A percentile compares a stretch with the other conserved stretches of the same genome.
Conservation (phyloP, 2,329 filamentous ascomycete species). For the Colletotrichum viniferum region DNA sequence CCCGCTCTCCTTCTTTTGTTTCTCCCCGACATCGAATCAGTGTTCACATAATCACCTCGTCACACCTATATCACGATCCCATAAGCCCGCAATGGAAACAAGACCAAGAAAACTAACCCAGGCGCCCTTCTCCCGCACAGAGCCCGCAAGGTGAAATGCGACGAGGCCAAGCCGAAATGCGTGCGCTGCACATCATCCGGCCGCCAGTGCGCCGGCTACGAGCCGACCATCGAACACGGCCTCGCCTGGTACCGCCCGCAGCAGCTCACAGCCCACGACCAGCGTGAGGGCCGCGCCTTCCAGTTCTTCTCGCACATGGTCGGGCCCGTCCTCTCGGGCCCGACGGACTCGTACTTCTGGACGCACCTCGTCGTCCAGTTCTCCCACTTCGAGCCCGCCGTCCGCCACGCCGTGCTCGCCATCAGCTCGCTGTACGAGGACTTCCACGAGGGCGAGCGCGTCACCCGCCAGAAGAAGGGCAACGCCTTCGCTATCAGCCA, state of each 20-base stretch:
- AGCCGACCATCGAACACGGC: slow-evolving; percentile 2
- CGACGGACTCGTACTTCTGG: slow-evolving; percentile 41
- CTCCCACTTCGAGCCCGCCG: slow-evolving; percentile 46
- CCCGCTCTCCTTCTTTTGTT: neutral
- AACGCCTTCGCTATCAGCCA: slow-evolving; percentile 27
- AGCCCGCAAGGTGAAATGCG: slow-evolving; percentile 61
- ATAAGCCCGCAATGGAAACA: neutral
- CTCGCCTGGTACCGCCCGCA: slow-evolving; percentile 21
- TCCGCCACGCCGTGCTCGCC: slow-evolving; percentile 54
- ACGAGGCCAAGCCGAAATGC: slow-evolving; percentile 59
- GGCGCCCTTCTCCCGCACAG: slow-evolving; percentile 32
- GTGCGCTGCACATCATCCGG: slow-evolving; percentile 58
- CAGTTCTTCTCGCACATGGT: slow-evolving; percentile 19
- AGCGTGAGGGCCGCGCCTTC: slow-evolving; percentile 23
- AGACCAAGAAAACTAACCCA: neutral
- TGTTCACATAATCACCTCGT: neutral
- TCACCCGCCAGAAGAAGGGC: slow-evolving; percentile 6
- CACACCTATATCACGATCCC: neutral
- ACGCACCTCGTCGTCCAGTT: slow-evolving; percentile 49
- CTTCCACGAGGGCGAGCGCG: slow-evolving; percentile 11
- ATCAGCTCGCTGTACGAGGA: slow-evolving; percentile 51
- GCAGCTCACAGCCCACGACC: slow-evolving; percentile 18
- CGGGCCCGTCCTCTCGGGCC: slow-evolving; percentile 15
- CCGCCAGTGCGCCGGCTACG: slow-evolving; percentile 35
- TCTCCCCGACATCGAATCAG: neutral